These are phyloP conservation scores for Russula compacta DNA, from an alignment of 768 basidiomycete genomes.

Conservation along the genomic window DNA sequence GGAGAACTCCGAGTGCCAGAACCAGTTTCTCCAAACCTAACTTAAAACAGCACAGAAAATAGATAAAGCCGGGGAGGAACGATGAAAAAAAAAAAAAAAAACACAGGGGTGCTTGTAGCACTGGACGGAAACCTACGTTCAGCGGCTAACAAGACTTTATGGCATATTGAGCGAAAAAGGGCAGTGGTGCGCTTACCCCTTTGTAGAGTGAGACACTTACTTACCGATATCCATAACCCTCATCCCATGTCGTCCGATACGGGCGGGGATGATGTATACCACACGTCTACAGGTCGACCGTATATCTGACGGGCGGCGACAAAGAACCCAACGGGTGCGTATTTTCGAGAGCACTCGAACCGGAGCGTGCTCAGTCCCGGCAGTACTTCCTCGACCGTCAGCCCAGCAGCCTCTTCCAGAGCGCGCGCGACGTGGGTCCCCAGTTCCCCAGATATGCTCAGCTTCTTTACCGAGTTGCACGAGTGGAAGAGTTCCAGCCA, in stretches of 20 bases:
- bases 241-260: not conserved
- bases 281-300: not conserved
- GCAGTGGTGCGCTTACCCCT: not conserved
- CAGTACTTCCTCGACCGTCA: not conserved
- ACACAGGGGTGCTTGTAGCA: not conserved
- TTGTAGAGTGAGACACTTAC: not conserved
- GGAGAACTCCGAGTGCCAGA: not conserved
- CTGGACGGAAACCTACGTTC: not conserved
- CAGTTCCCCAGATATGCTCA: not conserved
- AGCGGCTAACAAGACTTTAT: not conserved
- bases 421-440: not conserved
- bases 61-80: not conserved
- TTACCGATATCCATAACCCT: not conserved
- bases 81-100: not conserved
- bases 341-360: not conserved
- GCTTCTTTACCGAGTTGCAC: not conserved
- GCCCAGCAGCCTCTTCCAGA: not conserved
- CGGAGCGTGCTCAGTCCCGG: not conserved
- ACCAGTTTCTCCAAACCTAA: not conserved
- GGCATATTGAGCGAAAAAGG: not conserved
- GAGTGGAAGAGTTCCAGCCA: conserved; percentile 1
- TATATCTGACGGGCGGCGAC: not conserved
- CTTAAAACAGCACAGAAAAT: not conserved
- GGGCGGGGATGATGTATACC: not conserved
- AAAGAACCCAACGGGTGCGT: not conserved